Evolutionary conservation across 164 flowering plant genomes (phyloP).

Genomic region (Cinnamomum chago): DNA sequence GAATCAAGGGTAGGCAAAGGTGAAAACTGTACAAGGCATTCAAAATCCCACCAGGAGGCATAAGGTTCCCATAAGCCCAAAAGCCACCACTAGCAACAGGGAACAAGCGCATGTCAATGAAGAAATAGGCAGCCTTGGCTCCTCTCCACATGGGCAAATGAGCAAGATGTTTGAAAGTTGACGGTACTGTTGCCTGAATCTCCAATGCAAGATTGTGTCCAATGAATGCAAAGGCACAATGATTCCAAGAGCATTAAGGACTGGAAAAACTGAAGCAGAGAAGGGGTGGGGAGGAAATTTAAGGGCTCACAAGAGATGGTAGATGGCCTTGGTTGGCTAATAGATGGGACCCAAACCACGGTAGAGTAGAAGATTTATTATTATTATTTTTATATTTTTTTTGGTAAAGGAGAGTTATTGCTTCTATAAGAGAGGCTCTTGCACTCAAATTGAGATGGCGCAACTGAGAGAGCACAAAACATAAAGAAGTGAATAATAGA

Average conservation of each 20-base stretch:
- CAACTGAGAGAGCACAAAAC: slow-evolving; percentile 93
- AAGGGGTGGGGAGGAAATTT: slow-evolving; percentile 38
- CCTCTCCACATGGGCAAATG: slow-evolving; percentile 99
- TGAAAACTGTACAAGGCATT: slow-evolving; percentile 78
- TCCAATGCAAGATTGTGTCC: slow-evolving; percentile 93
- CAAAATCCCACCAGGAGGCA: slow-evolving; percentile 91
- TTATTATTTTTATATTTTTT: no score
- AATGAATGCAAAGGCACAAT: slow-evolving; percentile 91
- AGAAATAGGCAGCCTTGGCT: slow-evolving; percentile 88
- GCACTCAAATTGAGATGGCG: slow-evolving; percentile 98
- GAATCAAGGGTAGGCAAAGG: slow-evolving; percentile 99
- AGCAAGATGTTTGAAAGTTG: slow-evolving; percentile 96
- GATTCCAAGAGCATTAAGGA: slow-evolving; percentile 89
- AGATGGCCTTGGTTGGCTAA: slow-evolving; percentile 85
- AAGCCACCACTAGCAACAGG: slow-evolving; percentile 94
- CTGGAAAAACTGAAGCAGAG: slow-evolving; percentile 58
- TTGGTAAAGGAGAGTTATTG: slow-evolving; percentile 38
- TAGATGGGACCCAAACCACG: slow-evolving; percentile 96
- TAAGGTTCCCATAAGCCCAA: slow-evolving; percentile 97
- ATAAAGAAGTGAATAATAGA: slow-evolving; percentile 88
- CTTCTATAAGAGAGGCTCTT: slow-evolving; percentile 87
- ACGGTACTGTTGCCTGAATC: slow-evolving; percentile 99
- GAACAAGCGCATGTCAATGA: slow-evolving; percentile 89
- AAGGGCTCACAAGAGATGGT: slow-evolving; percentile 66
- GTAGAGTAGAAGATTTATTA: slow-evolving; percentile 80